Base-by-base conservation (phyloP, 2,329 filamentous ascomycete species). In the Drechslera avenae region DNA sequence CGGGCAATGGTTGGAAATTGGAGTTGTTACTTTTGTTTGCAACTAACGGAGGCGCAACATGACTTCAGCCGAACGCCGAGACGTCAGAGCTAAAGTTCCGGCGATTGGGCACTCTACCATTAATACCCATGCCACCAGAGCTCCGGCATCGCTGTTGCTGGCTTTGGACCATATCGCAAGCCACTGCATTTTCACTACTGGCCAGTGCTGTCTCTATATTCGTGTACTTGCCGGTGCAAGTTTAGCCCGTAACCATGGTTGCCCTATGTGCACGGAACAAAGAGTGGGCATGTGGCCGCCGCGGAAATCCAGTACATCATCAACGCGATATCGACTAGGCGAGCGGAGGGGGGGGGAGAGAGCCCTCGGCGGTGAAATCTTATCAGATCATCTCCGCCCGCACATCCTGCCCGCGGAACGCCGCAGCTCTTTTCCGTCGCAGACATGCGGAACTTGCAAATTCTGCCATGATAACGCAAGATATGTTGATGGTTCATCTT, bases 361-460 rank as follows among this genome's bases (percentile, higher is more conserved):
- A 19, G 40, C 41, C 39, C 41, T 52, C 42, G 34, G 44, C 50
- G 54, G 40, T 13, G 32, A 40, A 54, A 68, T 69, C 62, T 65
- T 58, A 69, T 69, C 59, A 59, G 59, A 66, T 64, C 59, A 64
- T 60, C 60, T 65, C 60, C 61, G 53, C 19, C 54, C 41, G 48
- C 55, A 37, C 47, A 14, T 33, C 17, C 26, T 21, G 44, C 28
- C 44, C 30, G 39, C 39, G 33, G 48, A 31, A 23, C 31, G 19
- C 23, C 46, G 47, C 39, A n/a, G n/a, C 40, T 37, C 28, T 23
- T 43, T 21, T 26, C 14, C 14, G 34, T 18, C 2, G 31, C 30
- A 30, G 21, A 21, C 13, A 44, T 33, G 34, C 26, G 26, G 21
- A 40, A 23, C 16, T 26, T 13, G 23, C 23, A 32, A 52, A 52